phyloP scores from a whole-genome alignment of 345 rosid species.

The Gynandropsis gynandra region DNA sequence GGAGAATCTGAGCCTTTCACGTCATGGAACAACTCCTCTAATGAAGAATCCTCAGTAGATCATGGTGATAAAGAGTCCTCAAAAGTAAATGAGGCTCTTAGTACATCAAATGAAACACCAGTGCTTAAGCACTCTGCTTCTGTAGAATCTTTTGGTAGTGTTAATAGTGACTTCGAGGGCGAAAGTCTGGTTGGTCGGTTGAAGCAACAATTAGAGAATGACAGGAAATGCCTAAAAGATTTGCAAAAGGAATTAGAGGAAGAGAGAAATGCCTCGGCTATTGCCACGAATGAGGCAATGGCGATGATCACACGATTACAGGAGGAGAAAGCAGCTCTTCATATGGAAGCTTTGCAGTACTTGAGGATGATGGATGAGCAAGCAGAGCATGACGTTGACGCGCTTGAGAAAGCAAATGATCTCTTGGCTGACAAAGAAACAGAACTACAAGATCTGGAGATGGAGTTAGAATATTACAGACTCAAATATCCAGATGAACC shows the following conservation, averaged over 20 bases:
- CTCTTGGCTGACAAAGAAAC: slow-evolving; percentile 61
- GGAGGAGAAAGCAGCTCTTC: slow-evolving; percentile 77
- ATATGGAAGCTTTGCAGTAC: slow-evolving; percentile 76
- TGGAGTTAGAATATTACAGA: slow-evolving; percentile 50
- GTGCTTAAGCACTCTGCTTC: slow-evolving; percentile 35
- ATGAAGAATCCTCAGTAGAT: slow-evolving; percentile 13
- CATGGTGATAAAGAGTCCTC: slow-evolving; percentile 15
- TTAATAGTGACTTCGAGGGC: slow-evolving; percentile 51
- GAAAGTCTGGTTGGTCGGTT: slow-evolving; percentile 43
- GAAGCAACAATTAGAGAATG: slow-evolving; percentile 50
- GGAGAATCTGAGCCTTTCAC: slow-evolving; percentile 12
- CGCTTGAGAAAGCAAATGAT: slow-evolving; percentile 57
- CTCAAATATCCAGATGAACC: slow-evolving; percentile 35
- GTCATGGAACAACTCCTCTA: slow-evolving; percentile 12
- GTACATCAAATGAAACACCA: slow-evolving; percentile 26
- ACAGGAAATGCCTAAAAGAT: slow-evolving; percentile 35
- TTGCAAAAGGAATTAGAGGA: slow-evolving; percentile 59
- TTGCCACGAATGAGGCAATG: slow-evolving; percentile 71
- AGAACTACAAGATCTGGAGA: slow-evolving; percentile 66
- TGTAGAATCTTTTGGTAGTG: slow-evolving; percentile 45
- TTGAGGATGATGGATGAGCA: slow-evolving; percentile 94
- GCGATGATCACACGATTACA: slow-evolving; percentile 82
- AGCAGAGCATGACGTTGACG: slow-evolving; percentile 66
- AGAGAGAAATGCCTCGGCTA: slow-evolving; percentile 61
- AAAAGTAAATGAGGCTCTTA: slow-evolving; percentile 27